Percentiles rank a stretch among this genome's conserved stretches.
phyloP scores from a whole-genome alignment of 1,284 basidiomycete genomes.

The Wallemia ichthyophaga region DNA sequence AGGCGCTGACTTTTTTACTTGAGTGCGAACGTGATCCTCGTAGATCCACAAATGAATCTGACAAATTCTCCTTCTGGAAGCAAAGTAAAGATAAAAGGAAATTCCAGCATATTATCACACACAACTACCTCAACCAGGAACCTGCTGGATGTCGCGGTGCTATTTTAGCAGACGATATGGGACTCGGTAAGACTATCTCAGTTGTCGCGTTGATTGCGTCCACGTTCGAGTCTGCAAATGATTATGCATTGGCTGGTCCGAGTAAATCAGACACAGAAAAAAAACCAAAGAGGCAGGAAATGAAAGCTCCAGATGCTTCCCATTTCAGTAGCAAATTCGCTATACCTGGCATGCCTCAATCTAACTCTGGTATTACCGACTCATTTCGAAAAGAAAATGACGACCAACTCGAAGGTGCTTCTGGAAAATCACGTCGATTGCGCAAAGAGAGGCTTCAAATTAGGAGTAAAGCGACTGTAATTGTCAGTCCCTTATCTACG shows the following conservation, averaged over 20 bases:
- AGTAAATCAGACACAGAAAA: constrained; percentile 7
- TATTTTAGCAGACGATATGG: constrained; percentile 93
- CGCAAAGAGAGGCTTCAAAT: neutral
- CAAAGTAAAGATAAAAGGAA: constrained; percentile 7
- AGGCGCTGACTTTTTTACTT: constrained; percentile 83
- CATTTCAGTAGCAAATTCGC: neutral
- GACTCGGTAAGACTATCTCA: constrained; percentile 89
- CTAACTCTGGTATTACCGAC: neutral
- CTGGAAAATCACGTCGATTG: neutral
- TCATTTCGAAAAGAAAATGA: neutral
- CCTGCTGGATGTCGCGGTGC: constrained; percentile 57
- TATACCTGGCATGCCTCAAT: neutral
- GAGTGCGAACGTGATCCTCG: constrained; percentile 33
- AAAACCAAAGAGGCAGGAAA: constrained; percentile 7
- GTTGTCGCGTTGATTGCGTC: constrained; percentile 65
- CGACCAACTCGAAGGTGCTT: neutral
- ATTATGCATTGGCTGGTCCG: constrained; percentile 24
- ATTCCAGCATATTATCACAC: constrained; percentile 66
- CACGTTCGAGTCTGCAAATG: constrained; percentile 37
- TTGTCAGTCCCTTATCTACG: neutral
- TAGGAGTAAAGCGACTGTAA: neutral
- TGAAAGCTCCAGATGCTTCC: constrained; percentile 1
- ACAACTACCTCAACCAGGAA: constrained; percentile 33
- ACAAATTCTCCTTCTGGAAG: constrained; percentile 8
- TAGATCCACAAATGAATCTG: constrained; percentile 12